These are phyloP conservation scores for Asterochloris sp. DNA, from an alignment of 139 green algal genomes.

Conservation along the genomic window DNA sequence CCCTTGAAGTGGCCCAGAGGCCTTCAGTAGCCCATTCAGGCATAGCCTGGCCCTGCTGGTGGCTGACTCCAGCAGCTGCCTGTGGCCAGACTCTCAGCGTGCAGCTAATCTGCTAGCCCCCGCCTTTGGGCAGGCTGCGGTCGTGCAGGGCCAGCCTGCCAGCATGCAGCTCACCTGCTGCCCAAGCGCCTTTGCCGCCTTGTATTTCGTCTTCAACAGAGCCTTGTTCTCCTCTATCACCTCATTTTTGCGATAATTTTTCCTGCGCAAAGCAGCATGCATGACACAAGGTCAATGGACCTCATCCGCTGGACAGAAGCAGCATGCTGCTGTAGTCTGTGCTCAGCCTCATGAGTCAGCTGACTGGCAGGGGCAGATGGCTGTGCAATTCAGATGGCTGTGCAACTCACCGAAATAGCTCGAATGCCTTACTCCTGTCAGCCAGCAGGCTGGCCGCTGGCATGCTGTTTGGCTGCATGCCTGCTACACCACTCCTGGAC, in stretches of 20 bases:
- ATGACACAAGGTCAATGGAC: neutral
- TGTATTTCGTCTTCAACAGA: slow-evolving; percentile 76
- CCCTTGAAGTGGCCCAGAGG: too few species aligned
- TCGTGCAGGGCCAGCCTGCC: neutral
- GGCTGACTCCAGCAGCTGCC: too few species aligned
- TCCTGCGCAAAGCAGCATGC: slow-evolving; percentile 5
- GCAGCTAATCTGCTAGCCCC: too few species aligned
- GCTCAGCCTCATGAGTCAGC: too few species aligned
- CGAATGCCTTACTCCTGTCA: slow-evolving; percentile 76
- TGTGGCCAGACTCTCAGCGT: too few species aligned
- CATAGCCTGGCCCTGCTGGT: too few species aligned
- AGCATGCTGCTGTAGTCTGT: too few species aligned
- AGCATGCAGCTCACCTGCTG: slow-evolving; percentile 14
- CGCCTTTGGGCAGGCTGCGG: too few species aligned
- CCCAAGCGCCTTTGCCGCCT: slow-evolving; percentile 65
- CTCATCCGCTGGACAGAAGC: too few species aligned
- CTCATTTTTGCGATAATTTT: slow-evolving; percentile 75
- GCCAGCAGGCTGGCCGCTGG: slow-evolving; percentile 52
- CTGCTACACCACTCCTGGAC: neutral
- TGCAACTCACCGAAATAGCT: slow-evolving; percentile 59
- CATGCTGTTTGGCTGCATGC: slow-evolving; percentile 21
- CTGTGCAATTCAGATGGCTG: too few species aligned
- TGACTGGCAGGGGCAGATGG: too few species aligned
- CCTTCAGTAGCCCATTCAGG: too few species aligned
- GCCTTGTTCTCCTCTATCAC: slow-evolving; percentile 84